Base-by-base conservation (phyloP, 2,329 filamentous ascomycete species). In the Aureobasidium subglaciale region DNA sequence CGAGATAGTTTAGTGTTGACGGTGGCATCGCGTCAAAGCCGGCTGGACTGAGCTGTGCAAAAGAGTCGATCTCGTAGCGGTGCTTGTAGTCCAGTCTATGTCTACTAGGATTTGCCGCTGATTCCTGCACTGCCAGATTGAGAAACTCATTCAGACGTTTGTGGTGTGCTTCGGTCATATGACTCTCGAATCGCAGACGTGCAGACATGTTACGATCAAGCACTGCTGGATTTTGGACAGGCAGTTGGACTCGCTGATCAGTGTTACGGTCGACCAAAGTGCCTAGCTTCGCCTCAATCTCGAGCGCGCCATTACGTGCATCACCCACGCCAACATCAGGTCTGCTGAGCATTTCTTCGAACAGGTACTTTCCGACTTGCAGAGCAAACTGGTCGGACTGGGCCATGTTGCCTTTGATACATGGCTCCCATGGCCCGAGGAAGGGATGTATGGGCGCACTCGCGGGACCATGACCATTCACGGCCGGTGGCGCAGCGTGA, bases 271-370 rank as follows among this genome's bases (percentile, higher is more conserved):
- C 85, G 56, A 92, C 81, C 13, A 97, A 78, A 24, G 84, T 86
- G 16, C 93, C 93, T 45, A 97, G 77, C 70, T 97, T 97, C 9
- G 90, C 93, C 73, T 99, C 93, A 55, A 99, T 88, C 71, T 99
- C 93, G 53, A 96, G 84, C 58, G 89, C 81, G 13, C 90, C 85
- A 6, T 83, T 83, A 15, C 81, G 78, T 10, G 77, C 73, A 56
- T 78, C 72, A 1, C 68, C 78, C 34, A 84, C 77, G 10, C 73
- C 75, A 52, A 83, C 71, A 61, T 88, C 82, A n/a, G 53, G 30
- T 7, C 49, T 32, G 4, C 16, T 29, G 4, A 55, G 29, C 9
- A 56, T 29, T 9, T 56, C 45, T 5, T 29, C 34, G 40, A 52
- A 60, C 4, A 60, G 34, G 29, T 58, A 60, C 10, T 40, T 54